Evolutionary conservation across 2,329 filamentous ascomycete species (phyloP), one percentile per base, ranked within the genome.

Genomic region (Epichloe festucae): DNA sequence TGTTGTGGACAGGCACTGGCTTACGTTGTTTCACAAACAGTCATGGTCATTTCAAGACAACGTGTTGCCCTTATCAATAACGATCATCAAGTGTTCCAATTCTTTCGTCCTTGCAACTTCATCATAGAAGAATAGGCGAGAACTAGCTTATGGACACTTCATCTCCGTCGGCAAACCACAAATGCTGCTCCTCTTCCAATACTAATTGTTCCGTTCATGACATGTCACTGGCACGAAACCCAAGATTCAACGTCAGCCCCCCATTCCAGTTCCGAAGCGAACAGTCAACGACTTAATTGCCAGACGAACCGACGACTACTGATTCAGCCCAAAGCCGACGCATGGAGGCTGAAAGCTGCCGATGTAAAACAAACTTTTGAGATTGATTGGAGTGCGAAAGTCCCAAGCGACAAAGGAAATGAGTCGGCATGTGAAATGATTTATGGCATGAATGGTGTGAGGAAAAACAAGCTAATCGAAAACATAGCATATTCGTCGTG

Each of bases 401-500:
- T 48, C 41, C 52, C 39, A 35, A 31, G 46, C 41, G 49, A 53
- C 43, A 41, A 48, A 49, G 34, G n/a, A 31, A 36, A 46, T 44
- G 27, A 35, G n/a, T 46, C 58, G 55, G 56, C 59, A 53, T 61
- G 60, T 45, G 19, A 7, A 19, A 15, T 14, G 56, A 57, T 56
- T 41, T 49, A 41, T 48, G 52, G 40, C 48, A 31, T 50, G 41
- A 41, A 45, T 31, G 19, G 39, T 45, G 34, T 38, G 57, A 63
- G 57, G 58, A 60, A 59, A 59, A 64, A 58, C 58, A 60, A 53
- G 51, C 50, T 55, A 60, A 58, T 56, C 52, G 56, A 57, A 61
- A 50, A 36, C 11, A 52, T 38, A 50, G 58, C 57, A 57, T 54
- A 59, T 60, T 57, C 60, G 60, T 67, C 66, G 68, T 70, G 67